Base-by-base conservation (phyloP, 1,284 basidiomycete genomes). In the Phylloboletellus chloephorus region DNA sequence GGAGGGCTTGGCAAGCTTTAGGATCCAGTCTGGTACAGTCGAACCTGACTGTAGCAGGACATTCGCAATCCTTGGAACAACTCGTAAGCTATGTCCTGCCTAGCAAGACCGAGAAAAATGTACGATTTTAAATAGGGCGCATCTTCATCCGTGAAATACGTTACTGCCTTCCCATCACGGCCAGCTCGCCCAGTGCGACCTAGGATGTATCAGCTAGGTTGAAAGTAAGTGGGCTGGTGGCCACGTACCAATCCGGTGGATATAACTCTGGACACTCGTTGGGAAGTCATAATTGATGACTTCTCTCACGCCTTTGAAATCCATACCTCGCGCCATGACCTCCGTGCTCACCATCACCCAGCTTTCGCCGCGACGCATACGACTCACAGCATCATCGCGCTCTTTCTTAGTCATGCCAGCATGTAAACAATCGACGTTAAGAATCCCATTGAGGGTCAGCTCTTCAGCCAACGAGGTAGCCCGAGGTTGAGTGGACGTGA, bases 261-360 rank as follows among this genome's bases (percentile, higher is more conserved):
- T 79, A 58, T 98, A 98, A 54, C 84, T 90, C 62, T 96, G 92
- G 2, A 95, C 85, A 41, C 81, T 92, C 39, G 86, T 91, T 2
- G 93, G 93, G 64, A 96, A 95, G 64, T 96, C 93, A 57, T 93
- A 97, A 65, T 97, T 98, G 61, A 98, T 86, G 9, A 98, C 94
- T 53, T 97, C 83, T 49, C 86, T 75, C 31, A 98, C 84, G 10
- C 93, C 93, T 61, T 89, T 88, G 70, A 98, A 98, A 61, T 98
- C 95, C 81, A 98, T 94, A 4, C 95, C 96, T 50, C 96, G 76
- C 9, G 91, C 92, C 83, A 96, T 87, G 26, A 96, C 88, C 59
- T 97, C 94, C 11, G 93, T 97, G 50, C 84, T 88, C 36, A 96
- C 77, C 73, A 97, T 78, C 19, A 93, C 78, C 93, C 93, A 97